phyloP scores from a whole-genome alignment of 139 green algal genomes.

The Diplosphaera chodatii region DNA sequence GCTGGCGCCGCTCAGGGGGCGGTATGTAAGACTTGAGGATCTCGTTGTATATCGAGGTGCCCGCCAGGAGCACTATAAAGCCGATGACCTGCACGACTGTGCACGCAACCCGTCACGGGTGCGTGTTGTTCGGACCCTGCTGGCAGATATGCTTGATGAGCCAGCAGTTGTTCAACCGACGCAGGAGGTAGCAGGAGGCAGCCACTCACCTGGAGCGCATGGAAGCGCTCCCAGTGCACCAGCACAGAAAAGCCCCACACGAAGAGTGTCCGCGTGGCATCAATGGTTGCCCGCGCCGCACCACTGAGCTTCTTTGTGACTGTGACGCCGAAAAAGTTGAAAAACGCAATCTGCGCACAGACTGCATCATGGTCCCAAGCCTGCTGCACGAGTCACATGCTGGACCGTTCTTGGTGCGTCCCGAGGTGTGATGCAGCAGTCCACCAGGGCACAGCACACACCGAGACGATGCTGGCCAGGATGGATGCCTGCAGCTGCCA shows the following conservation, averaged over 20 bases:
- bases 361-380: too few relatives aligned
- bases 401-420: too few relatives aligned
- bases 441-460: background rate
- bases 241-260: slow-evolving; percentile 69
- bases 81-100: slow-evolving; percentile 49
- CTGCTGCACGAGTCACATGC: too few relatives aligned
- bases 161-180: too few relatives aligned
- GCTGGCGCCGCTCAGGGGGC: background rate
- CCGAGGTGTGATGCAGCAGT: background rate
- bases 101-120: too few relatives aligned
- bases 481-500: slow-evolving; percentile 16
- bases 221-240: slow-evolving; percentile 79
- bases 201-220: slow-evolving; percentile 49
- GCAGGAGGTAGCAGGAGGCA: too few relatives aligned
- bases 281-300: slow-evolving; percentile 68
- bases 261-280: slow-evolving; percentile 74
- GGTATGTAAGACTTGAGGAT: slow-evolving; percentile 31
- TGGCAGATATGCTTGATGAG: too few relatives aligned
- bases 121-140: too few relatives aligned
- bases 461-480: background rate
- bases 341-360: slow-evolving; percentile 50
- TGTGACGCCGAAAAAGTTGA: slow-evolving; percentile 78
- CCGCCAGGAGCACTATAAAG: slow-evolving; percentile 68
- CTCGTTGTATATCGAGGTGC: slow-evolving; percentile 76
- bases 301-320: slow-evolving; percentile 66